Conservation (phyloP, 1,284 basidiomycete species). For the Microbotryum violaceum region DNA sequence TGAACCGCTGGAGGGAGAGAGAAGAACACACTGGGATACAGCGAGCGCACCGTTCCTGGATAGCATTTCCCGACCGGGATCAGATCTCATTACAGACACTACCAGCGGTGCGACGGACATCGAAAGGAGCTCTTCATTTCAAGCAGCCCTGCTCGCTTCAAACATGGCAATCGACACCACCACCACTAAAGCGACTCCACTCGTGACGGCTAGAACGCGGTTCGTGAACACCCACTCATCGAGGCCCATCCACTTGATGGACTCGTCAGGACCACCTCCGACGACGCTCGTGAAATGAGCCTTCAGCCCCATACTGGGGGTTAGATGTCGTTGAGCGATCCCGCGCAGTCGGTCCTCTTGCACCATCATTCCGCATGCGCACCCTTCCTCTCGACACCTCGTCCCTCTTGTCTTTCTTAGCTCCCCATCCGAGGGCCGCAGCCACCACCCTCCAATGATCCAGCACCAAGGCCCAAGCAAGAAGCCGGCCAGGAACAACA, state of each 20-base stretch:
- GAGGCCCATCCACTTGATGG: constrained; percentile 12
- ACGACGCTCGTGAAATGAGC: background rate
- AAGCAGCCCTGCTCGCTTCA: too few relatives aligned
- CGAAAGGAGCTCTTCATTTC: too few relatives aligned
- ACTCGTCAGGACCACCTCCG: background rate
- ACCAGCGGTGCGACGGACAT: too few relatives aligned
- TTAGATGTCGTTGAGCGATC: background rate
- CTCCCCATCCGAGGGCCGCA: constrained; percentile 25
- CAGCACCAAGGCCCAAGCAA: constrained; percentile 30
- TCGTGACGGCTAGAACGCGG: constrained; percentile 16
- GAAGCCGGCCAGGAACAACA: constrained; percentile 27
- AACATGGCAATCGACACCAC: constrained; percentile 11
- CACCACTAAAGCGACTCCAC: constrained; percentile 11
- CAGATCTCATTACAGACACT: too few relatives aligned
- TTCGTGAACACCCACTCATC: constrained; percentile 29
- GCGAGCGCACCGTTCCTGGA: too few relatives aligned
- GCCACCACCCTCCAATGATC: constrained; percentile 32
- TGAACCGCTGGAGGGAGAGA: too few relatives aligned
- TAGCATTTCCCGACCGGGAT: too few relatives aligned
- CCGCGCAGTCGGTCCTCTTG: background rate
- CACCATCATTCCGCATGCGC: constrained; percentile 23
- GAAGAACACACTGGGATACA: too few relatives aligned
- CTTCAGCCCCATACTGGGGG: background rate
- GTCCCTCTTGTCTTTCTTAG: constrained; percentile 11
- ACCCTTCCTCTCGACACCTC: constrained; percentile 17